These are phyloP conservation scores for Penicilliopsis zonata DNA, from an alignment of 495 filamentous ascomycete genomes.

Conservation along the genomic window DNA sequence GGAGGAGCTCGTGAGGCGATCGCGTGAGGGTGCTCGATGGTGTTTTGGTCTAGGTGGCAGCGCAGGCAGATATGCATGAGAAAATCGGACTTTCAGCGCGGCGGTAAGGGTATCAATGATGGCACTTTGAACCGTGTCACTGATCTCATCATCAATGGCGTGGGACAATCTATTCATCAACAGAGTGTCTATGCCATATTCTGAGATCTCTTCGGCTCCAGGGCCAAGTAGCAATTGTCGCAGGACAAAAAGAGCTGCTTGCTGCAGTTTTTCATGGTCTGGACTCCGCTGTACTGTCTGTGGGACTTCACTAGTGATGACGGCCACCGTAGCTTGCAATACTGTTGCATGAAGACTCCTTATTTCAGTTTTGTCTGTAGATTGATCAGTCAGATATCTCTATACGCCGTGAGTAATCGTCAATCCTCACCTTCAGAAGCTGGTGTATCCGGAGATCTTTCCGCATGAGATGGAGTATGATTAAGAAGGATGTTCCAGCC, in stretches of 20 bases:
- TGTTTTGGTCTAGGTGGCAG: slow-evolving; percentile 25
- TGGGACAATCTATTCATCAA: slow-evolving; percentile 59
- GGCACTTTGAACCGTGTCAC: slow-evolving; percentile 49
- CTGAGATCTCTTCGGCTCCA: slow-evolving; percentile 49
- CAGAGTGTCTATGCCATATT: slow-evolving; percentile 57
- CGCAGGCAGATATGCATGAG: slow-evolving; percentile 27
- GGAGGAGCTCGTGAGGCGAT: slow-evolving; percentile 33
- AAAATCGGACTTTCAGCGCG: slow-evolving; percentile 52
- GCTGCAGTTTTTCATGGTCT: slow-evolving; percentile 43
- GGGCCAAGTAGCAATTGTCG: slow-evolving; percentile 66
- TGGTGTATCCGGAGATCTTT: slow-evolving; percentile 16
- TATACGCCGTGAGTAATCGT: background rate
- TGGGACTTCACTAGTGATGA: slow-evolving; percentile 15
- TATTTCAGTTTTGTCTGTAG: slow-evolving; percentile 14
- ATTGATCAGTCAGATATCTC: slow-evolving; percentile 3
- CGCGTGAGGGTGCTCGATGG: slow-evolving; percentile 30
- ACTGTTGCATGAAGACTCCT: slow-evolving; percentile 29
- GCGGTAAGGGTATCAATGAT: slow-evolving; percentile 65
- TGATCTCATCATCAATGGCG: slow-evolving; percentile 44
- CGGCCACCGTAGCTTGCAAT: slow-evolving; percentile 21
- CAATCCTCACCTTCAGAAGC: slow-evolving; percentile 25
- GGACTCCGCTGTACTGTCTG: slow-evolving; percentile 4
- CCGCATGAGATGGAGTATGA: slow-evolving; percentile 17
- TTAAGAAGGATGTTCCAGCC: slow-evolving; percentile 30
- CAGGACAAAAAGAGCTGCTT: slow-evolving; percentile 56